phyloP scores from a whole-genome alignment of 2,329 filamentous ascomycete species.

The Ophiocordyceps robertsii region DNA sequence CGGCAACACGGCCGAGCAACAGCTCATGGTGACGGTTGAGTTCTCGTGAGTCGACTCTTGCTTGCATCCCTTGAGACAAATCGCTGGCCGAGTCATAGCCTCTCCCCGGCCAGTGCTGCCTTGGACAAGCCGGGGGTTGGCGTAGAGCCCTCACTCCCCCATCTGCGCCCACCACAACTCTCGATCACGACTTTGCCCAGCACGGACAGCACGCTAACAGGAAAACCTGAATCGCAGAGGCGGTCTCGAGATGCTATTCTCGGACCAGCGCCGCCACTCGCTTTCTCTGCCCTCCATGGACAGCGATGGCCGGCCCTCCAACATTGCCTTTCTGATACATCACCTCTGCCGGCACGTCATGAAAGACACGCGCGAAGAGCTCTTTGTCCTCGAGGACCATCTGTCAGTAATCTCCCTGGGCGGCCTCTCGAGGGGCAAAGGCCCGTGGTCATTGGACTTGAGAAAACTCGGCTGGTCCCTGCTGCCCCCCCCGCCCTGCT shows the following conservation, averaged over 20 bases:
- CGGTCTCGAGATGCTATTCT: constrained; percentile 88
- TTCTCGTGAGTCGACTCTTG: constrained; percentile 37
- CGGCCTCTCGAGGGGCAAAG: background rate
- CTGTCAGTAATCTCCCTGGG: constrained; percentile 47
- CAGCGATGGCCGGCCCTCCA: constrained; percentile 46
- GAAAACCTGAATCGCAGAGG: constrained; percentile 40
- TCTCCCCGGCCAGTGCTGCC: too few species aligned
- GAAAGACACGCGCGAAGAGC: constrained; percentile 71
- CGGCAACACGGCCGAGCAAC: constrained; percentile 8
- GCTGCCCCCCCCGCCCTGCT: background rate
- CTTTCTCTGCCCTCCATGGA: constrained; percentile 54
- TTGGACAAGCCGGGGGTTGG: too few species aligned
- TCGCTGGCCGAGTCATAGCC: too few species aligned
- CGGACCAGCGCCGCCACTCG: constrained; percentile 61
- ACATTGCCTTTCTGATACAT: constrained; percentile 61
- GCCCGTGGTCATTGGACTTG: background rate
- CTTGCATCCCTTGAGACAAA: too few species aligned
- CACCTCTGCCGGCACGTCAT: constrained; percentile 73
- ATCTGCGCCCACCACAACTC: too few species aligned
- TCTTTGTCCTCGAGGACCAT: constrained; percentile 77
- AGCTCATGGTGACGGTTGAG: constrained; percentile 54
- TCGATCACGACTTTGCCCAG: too few species aligned
- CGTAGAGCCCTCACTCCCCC: too few species aligned
- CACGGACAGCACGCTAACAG: constrained; percentile 2
- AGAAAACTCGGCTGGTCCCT: constrained; percentile 10